A percentile compares a stretch with the other conserved stretches of the same genome.
Evolutionary conservation across 257 asterid genomes (phyloP).

Genomic region (Plantago major): DNA sequence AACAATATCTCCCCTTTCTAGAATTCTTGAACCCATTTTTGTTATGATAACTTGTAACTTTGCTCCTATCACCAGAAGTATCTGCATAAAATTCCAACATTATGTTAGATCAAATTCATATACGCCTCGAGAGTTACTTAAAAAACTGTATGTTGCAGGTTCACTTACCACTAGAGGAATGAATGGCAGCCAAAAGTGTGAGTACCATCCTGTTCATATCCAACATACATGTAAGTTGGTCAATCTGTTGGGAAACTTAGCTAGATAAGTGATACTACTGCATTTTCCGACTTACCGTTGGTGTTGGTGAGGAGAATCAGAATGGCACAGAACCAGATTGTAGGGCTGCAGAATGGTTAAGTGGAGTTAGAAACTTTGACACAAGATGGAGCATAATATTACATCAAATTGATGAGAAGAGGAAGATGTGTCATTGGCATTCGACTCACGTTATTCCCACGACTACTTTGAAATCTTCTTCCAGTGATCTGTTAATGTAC

Average conservation of each 20-base stretch:
- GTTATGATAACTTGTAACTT: slow-evolving; percentile 83
- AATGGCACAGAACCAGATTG: slow-evolving; percentile 69
- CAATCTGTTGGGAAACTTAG: slow-evolving; percentile 39
- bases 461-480: slow-evolving; percentile 78
- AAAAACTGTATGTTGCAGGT: not conserved
- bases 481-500: slow-evolving; percentile 72
- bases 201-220: slow-evolving; percentile 65
- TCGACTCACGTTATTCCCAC: slow-evolving; percentile 73
- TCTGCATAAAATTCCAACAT: slow-evolving; percentile 29
- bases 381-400: not conserved
- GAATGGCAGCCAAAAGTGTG: slow-evolving; percentile 84
- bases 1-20: slow-evolving; percentile 76
- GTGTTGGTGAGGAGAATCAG: slow-evolving; percentile 75
- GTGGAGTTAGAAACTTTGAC: not conserved
- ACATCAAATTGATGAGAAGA: not conserved
- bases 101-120: not conserved
- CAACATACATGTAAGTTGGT: not conserved
- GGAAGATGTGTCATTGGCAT: not conserved
- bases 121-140: not conserved
- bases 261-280: slow-evolving; percentile 19
- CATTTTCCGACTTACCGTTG: slow-evolving; percentile 46
- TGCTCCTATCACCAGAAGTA: slow-evolving; percentile 68
- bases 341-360: slow-evolving; percentile 53
- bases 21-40: slow-evolving; percentile 81
- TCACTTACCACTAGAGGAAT: slow-evolving; percentile 70